These are phyloP conservation scores for Arthonia radiata DNA, from an alignment of 495 filamentous ascomycete genomes.

Conservation along the genomic window DNA sequence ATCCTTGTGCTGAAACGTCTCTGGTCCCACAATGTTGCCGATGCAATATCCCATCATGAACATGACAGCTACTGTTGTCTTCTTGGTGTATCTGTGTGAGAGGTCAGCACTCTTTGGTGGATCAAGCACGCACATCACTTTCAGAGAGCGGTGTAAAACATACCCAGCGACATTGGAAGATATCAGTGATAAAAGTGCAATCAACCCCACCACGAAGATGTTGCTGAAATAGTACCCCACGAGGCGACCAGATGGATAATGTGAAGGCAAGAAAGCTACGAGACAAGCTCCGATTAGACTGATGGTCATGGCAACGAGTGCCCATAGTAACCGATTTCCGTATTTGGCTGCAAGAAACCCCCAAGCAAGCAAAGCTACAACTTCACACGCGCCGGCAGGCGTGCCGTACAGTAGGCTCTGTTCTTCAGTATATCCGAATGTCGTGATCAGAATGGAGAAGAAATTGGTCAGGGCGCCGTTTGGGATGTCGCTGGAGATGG, in stretches of 20 bases:
- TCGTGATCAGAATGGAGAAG: slow-evolving; percentile 47
- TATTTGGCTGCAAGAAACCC: slow-evolving; percentile 35
- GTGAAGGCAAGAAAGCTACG: slow-evolving; percentile 42
- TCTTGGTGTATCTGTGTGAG: slow-evolving; percentile 64
- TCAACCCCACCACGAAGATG: slow-evolving; percentile 32
- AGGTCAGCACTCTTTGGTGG: no score
- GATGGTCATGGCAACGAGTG: slow-evolving; percentile 36
- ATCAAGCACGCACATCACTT: no score
- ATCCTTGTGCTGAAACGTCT: slow-evolving; percentile 29
- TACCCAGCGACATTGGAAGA: slow-evolving; percentile 40
- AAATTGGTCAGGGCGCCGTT: slow-evolving; percentile 59
- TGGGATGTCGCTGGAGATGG: slow-evolving; percentile 29
- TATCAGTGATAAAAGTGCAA: slow-evolving; percentile 32
- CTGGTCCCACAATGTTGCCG: slow-evolving; percentile 47
- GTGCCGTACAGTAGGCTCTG: slow-evolving; percentile 20
- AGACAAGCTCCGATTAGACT: no score
- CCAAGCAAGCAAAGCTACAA: slow-evolving; percentile 30
- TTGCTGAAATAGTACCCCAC: slow-evolving; percentile 40
- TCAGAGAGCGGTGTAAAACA: no score
- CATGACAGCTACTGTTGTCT: slow-evolving; percentile 45
- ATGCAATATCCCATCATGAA: slow-evolving; percentile 48
- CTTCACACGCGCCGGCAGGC: slow-evolving; percentile 28
- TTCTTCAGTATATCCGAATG: slow-evolving; percentile 34
- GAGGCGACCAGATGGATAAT: slow-evolving; percentile 29
- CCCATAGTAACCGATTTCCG: slow-evolving; percentile 30